Evolutionary conservation across 164 flowering plant genomes (phyloP), one percentile per base, ranked within the genome.

Genomic region (Taxillus chinensis): DNA sequence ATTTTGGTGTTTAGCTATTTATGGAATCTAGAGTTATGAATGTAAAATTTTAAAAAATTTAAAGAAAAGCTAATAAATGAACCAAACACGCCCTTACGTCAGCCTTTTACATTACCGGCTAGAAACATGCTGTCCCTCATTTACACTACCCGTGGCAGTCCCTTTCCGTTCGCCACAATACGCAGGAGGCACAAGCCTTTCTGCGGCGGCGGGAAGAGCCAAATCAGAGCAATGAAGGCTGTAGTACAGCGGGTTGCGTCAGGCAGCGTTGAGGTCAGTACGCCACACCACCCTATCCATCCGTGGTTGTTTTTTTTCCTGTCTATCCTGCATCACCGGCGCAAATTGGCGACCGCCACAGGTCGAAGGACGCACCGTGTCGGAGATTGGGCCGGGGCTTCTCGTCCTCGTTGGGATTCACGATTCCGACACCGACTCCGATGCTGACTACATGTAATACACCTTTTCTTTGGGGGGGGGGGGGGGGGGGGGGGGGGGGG

Each of bases 311-410:
- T 51, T 51, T 39, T 42, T 48, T 11, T 14, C 9, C 60, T 59
- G 41, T 15, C 7, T 49, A 42, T 40, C 39, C 38, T 16, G 39
- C 41, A 55, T 54, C n/a, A 10, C 17, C 61, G 45, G 69, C 59
- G 53, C 51, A 55, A 16, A 27, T 53, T 60, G 54, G 70, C 68
- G 71, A 43, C 46, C 69, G 72, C 46, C 69, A 71, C 85, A 92
- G 98, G 95, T 89, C 9, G 96, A 89, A 16, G 98, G 95, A 38
- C 76, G 79, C 55, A 70, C 63, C 3, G 83, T 92, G 4, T 92
- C 98, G 50, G 84, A 87, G 68, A 92, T 92, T 9, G 96, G 96
- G 3, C 90, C 98, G 6, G 96, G 98, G 39, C 80, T 92, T 11
- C 75, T 92, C 49, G 96, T 92, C 48, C 91, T 90, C 60, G 80